Conservation (phyloP, 805 yeast species). For the Pichia membranifaciens region DNA sequence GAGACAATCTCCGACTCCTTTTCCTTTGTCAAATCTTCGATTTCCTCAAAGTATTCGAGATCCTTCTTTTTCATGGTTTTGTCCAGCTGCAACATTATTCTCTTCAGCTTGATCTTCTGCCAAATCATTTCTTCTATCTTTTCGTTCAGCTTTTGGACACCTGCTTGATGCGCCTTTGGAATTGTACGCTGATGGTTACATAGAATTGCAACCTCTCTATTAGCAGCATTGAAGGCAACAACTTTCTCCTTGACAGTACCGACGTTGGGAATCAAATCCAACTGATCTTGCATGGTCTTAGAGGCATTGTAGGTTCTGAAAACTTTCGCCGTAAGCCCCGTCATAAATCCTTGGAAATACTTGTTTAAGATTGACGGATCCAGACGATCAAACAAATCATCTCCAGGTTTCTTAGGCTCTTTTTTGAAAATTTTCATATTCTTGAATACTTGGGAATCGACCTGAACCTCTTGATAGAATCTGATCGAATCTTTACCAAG, state of each 20-base stretch:
- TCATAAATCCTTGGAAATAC: slow-evolving; percentile 84
- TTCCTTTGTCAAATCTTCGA: slow-evolving; percentile 61
- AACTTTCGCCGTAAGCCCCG: slow-evolving; percentile 91
- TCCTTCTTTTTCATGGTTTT: slow-evolving; percentile 43
- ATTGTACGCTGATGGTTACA: slow-evolving; percentile 97
- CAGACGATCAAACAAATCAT: slow-evolving; percentile 84
- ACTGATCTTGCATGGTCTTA: slow-evolving; percentile 92
- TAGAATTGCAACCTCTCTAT: slow-evolving; percentile 88
- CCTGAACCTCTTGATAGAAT: slow-evolving; percentile 87
- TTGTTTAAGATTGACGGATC: slow-evolving; percentile 79
- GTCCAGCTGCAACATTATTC: slow-evolving; percentile 64
- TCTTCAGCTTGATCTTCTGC: slow-evolving; percentile 72
- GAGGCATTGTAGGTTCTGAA: slow-evolving; percentile 97
- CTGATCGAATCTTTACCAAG: slow-evolving; percentile 94
- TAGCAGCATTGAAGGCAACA: slow-evolving; percentile 87
- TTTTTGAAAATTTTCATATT: slow-evolving; percentile 82
- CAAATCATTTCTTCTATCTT: slow-evolving; percentile 75
- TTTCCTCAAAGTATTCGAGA: slow-evolving; percentile 57
- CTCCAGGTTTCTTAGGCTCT: slow-evolving; percentile 85
- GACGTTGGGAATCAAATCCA: slow-evolving; percentile 76
- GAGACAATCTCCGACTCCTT: slow-evolving; percentile 55
- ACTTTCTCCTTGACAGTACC: slow-evolving; percentile 87
- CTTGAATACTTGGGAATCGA: slow-evolving; percentile 86
- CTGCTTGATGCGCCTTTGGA: slow-evolving; percentile 73
- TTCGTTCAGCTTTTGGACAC: slow-evolving; percentile 74